These are phyloP conservation scores for Xylaria sp. DNA, from an alignment of 2,329 filamentous ascomycete species.

Conservation along the genomic window DNA sequence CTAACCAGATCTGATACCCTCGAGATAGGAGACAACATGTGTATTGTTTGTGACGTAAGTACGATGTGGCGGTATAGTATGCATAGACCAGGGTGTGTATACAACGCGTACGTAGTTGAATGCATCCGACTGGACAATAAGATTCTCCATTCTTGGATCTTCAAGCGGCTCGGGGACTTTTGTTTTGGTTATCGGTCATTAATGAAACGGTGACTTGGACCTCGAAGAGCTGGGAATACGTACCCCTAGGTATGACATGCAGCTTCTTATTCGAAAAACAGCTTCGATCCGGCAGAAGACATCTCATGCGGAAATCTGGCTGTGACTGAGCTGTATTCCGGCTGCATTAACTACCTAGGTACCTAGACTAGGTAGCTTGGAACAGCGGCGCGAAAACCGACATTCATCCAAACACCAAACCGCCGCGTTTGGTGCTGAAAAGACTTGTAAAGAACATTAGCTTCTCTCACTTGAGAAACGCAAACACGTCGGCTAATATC, in stretches of 20 bases:
- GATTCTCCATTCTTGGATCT: not conserved
- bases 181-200: not conserved
- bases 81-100: not conserved
- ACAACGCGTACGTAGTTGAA: not conserved
- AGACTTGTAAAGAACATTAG: not conserved
- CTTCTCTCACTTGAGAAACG: not conserved
- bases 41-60: not conserved
- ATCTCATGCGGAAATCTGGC: not conserved
- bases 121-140: conserved; percentile 7
- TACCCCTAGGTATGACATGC: not conserved
- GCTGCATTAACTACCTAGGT: not conserved
- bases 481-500: not conserved
- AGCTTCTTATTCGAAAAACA: not conserved
- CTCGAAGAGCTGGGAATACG: not conserved
- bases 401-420: not conserved
- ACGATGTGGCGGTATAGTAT: not conserved
- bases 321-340: not conserved
- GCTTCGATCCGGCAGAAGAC: no score
- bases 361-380: conserved; percentile 2
- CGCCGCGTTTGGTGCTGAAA: not conserved
- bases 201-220: not conserved
- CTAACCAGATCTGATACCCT: not conserved
- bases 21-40: not conserved
- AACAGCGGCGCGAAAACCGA: conserved; percentile 17
- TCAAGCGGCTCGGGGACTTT: not conserved